A percentile compares a stretch with the other conserved stretches of the same genome.
These are phyloP conservation scores for Beauveria australis DNA, from an alignment of 2,329 filamentous ascomycete species.

Conservation along the genomic window DNA sequence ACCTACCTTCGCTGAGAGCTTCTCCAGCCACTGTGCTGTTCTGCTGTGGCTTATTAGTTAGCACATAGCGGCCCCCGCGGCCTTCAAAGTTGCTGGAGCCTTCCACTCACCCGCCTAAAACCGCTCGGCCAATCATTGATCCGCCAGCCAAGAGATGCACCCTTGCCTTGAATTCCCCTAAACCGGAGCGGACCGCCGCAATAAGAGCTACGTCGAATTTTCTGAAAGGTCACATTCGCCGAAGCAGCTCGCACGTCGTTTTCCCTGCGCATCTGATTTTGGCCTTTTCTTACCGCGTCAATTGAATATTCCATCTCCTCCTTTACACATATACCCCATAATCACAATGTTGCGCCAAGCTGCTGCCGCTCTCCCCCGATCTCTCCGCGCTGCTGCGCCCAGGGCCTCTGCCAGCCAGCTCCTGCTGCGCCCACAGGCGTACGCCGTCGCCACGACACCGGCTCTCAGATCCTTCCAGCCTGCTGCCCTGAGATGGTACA, in stretches of 20 bases:
- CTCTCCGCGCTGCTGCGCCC: slow-evolving; percentile 32
- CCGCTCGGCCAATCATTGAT: slow-evolving; percentile 12
- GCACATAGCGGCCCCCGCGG: background rate
- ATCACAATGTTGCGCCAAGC: slow-evolving; percentile 39
- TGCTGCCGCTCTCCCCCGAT: slow-evolving; percentile 34
- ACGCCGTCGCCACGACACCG: slow-evolving; percentile 26
- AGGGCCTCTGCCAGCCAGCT: slow-evolving; percentile 28
- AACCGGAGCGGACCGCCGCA: slow-evolving; percentile 12
- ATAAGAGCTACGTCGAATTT: slow-evolving; percentile 9
- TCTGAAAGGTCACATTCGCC: slow-evolving; percentile 6
- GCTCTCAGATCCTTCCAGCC: slow-evolving; percentile 30
- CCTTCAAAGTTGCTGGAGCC: slow-evolving; percentile 2
- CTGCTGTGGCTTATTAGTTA: background rate
- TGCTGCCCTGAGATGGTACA: slow-evolving; percentile 37
- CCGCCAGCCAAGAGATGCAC: slow-evolving; percentile 7
- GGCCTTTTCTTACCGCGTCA: background rate
- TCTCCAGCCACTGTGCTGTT: background rate
- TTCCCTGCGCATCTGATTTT: background rate
- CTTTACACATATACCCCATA: background rate
- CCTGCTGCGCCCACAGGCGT: slow-evolving; percentile 28
- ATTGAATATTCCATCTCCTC: slow-evolving; percentile 6
- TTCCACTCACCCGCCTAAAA: slow-evolving; percentile 3
- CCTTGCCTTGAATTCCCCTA: slow-evolving; percentile 6
- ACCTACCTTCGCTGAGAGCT: background rate
- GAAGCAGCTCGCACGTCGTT: background rate